phyloP scores from a whole-genome alignment of 345 rosid genomes.

The Physaria fendleri region DNA sequence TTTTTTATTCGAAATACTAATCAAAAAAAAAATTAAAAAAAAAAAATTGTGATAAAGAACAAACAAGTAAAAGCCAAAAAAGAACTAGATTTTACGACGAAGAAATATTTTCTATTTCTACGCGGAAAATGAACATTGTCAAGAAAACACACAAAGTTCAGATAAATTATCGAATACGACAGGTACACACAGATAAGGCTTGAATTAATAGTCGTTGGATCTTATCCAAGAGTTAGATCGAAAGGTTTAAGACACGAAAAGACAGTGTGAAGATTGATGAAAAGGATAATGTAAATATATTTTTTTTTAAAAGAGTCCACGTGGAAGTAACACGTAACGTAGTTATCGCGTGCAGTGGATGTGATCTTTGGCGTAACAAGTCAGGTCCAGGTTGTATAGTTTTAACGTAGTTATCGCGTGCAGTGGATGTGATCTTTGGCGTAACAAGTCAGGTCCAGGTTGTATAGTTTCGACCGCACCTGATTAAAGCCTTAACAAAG shows the following conservation, averaged over 20 bases:
- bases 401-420: too few species aligned
- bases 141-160: constrained; percentile 9
- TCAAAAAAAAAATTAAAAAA: too few species aligned
- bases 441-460: constrained; percentile 21
- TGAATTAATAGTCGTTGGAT: too few species aligned
- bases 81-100: constrained; percentile 7
- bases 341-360: constrained; percentile 17
- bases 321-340: constrained; percentile 23
- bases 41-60: not conserved
- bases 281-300: constrained; percentile 22
- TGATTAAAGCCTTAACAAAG: constrained; percentile 3
- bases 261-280: not conserved
- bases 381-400: constrained; percentile 23
- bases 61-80: not conserved
- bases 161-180: too few species aligned
- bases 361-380: constrained; percentile 20
- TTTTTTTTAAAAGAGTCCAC: not conserved
- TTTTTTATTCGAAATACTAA: not conserved
- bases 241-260: not conserved
- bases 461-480: constrained; percentile 24
- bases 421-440: constrained; percentile 19
- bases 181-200: too few species aligned
- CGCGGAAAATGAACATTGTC: constrained; percentile 48
- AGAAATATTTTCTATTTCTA: constrained; percentile 16
- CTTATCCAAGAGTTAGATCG: not conserved